Conservation (phyloP, 169 alveolate genomes). For the Cryptosporidium sp. region DNA sequence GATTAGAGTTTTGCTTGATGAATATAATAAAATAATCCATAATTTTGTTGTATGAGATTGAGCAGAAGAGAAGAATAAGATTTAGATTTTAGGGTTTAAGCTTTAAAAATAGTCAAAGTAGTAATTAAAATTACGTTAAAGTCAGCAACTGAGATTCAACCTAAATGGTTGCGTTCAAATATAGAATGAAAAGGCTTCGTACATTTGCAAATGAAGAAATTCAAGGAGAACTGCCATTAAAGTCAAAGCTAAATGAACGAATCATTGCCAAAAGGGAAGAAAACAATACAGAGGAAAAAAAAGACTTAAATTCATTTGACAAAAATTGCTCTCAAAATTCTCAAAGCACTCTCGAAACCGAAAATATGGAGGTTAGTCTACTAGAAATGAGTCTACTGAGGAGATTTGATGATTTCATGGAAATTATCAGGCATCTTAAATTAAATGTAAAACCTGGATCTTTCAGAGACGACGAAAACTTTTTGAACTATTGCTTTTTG, state of each 20-base stretch:
- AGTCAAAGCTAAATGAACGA: conserved; percentile 15
- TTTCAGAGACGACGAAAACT: conserved; percentile 52
- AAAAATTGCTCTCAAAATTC: not conserved
- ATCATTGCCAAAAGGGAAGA: not conserved
- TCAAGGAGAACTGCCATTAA: conserved; percentile 34
- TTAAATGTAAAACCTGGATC: conserved; percentile 16
- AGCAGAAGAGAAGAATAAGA: conserved; percentile 9
- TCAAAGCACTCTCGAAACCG: conserved; percentile 21
- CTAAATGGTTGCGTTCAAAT: conserved; percentile 49
- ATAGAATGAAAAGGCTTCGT: conserved; percentile 41
- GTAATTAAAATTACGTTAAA: not conserved
- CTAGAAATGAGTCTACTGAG: conserved; percentile 9
- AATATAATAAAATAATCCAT: not conserved
- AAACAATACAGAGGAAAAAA: not conserved
- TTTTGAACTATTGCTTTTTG: conserved; percentile 53
- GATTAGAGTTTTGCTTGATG: not conserved
- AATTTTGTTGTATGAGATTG: not conserved
- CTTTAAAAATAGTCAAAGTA: not conserved
- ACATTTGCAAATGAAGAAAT: conserved; percentile 16
- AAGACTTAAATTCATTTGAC: not conserved
- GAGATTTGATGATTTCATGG: conserved; percentile 20
- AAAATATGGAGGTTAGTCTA: not conserved
- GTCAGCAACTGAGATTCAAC: not conserved
- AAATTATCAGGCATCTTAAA: conserved; percentile 41
- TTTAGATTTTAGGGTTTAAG: conserved; percentile 62